Conservation (phyloP, 164 flowering plant species). For the Aristolochia fimbriata region DNA sequence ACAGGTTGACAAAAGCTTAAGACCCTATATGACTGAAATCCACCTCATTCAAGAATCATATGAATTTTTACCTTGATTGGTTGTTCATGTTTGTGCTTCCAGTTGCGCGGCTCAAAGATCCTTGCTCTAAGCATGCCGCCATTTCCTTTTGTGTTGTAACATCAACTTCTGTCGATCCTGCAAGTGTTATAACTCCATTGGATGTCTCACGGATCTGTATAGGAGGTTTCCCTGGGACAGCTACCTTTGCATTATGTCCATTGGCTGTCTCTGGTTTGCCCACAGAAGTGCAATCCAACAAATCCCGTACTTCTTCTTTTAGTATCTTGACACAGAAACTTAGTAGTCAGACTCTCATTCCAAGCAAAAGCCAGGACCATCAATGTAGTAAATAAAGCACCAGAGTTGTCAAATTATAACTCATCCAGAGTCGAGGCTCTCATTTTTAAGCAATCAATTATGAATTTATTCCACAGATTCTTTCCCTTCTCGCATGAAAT, state of each 20-base stretch:
- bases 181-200: constrained; percentile 91
- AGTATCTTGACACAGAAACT: constrained; percentile 49
- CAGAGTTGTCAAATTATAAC: no score
- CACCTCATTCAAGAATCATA: not conserved
- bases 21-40: no score
- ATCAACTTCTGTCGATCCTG: constrained; percentile 88
- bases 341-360: constrained; percentile 9
- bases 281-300: constrained; percentile 58
- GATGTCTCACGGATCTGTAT: constrained; percentile 96
- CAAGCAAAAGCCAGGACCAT: constrained; percentile 1
- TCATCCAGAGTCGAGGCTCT: no score
- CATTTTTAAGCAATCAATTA: no score
- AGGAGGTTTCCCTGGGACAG: constrained; percentile 74
- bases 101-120: constrained; percentile 89
- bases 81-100: constrained; percentile 99
- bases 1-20: not conserved
- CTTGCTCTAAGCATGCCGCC: constrained; percentile 92
- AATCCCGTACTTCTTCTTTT: constrained; percentile 95
- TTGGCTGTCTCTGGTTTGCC: constrained; percentile 57
- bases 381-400: not conserved
- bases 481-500: no score
- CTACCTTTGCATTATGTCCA: constrained; percentile 57
- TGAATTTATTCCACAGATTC: no score
- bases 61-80: constrained; percentile 66
- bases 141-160: constrained; percentile 80